phyloP scores from a whole-genome alignment of 2,329 filamentous ascomycete species.

The Fusarium pseudoanthophilum region DNA sequence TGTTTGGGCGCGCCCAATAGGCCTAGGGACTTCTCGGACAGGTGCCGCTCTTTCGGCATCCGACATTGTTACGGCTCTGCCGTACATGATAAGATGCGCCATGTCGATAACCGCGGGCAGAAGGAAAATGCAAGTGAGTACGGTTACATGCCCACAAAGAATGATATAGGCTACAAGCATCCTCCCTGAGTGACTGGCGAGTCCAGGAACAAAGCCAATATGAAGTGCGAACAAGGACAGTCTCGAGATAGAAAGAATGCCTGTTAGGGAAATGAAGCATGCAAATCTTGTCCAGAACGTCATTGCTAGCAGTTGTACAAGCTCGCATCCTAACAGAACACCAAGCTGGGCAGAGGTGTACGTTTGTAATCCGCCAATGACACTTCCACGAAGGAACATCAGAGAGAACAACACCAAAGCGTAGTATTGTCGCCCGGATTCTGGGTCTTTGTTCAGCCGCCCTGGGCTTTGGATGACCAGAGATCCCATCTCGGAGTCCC shows the following conservation, averaged over 20 bases:
- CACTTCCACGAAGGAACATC: slow-evolving; percentile 24
- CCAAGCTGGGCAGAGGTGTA: slow-evolving; percentile 8
- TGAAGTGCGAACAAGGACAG: slow-evolving; percentile 6
- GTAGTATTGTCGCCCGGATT: not conserved
- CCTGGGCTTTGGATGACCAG: not conserved
- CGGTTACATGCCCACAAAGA: not conserved
- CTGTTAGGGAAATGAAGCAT: not conserved
- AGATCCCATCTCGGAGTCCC: slow-evolving; percentile 1
- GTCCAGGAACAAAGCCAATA: slow-evolving; percentile 4
- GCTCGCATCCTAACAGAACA: slow-evolving; percentile 20
- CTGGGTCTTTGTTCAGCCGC: no score
- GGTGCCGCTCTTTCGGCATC: not conserved
- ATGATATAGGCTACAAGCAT: slow-evolving; percentile 15
- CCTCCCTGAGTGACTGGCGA: not conserved
- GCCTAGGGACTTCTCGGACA: not conserved
- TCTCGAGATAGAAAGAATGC: not conserved
- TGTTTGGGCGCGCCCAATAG: not conserved
- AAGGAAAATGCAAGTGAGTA: slow-evolving; percentile 1
- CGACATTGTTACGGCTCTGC: no score
- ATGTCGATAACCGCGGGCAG: not conserved
- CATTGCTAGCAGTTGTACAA: slow-evolving; percentile 1
- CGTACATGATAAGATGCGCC: not conserved
- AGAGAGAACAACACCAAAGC: slow-evolving; percentile 21
- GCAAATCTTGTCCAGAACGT: not conserved
- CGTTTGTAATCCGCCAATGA: slow-evolving; percentile 27